phyloP scores from a whole-genome alignment of 2,329 filamentous ascomycete genomes.

The Aspergillus fischeri region DNA sequence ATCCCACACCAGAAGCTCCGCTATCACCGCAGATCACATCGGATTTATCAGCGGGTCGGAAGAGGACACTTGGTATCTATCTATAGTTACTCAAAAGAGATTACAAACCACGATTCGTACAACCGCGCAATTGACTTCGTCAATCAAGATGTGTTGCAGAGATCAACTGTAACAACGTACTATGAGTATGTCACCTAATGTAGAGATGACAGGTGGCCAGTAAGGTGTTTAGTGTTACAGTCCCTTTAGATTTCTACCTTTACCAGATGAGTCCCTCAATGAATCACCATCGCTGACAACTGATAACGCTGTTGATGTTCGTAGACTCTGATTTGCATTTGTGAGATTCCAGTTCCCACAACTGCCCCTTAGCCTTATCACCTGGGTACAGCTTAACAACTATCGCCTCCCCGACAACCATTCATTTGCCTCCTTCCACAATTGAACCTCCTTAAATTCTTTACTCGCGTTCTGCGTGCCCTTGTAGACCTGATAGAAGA shows the following conservation, averaged over 20 bases:
- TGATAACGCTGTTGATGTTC: not conserved
- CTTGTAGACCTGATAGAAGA: conserved; percentile 47
- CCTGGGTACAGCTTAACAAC: conserved; percentile 6
- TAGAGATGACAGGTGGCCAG: not conserved
- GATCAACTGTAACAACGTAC: not conserved
- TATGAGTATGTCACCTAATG: not conserved
- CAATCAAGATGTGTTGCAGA: not conserved
- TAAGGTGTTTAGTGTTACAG: not conserved
- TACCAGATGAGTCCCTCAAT: not conserved
- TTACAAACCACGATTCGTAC: not conserved
- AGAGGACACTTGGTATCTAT: conserved; percentile 33
- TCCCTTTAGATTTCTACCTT: conserved; percentile 2
- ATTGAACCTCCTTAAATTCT: conserved; percentile 49
- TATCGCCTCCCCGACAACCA: conserved; percentile 50
- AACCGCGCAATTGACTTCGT: not conserved
- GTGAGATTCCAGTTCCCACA: not conserved
- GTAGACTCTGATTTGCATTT: not conserved
- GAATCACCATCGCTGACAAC: not conserved
- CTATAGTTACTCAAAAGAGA: conserved; percentile 5
- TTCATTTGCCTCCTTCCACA: conserved; percentile 57
- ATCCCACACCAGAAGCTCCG: not conserved
- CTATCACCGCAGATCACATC: not conserved
- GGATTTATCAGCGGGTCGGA: conserved; percentile 16
- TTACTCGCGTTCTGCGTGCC: conserved; percentile 54
- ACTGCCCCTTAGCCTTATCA: not conserved